Evolutionary conservation across 495 filamentous ascomycete species (phyloP).

Genomic region (Aspergillus coremiiformis): DNA sequence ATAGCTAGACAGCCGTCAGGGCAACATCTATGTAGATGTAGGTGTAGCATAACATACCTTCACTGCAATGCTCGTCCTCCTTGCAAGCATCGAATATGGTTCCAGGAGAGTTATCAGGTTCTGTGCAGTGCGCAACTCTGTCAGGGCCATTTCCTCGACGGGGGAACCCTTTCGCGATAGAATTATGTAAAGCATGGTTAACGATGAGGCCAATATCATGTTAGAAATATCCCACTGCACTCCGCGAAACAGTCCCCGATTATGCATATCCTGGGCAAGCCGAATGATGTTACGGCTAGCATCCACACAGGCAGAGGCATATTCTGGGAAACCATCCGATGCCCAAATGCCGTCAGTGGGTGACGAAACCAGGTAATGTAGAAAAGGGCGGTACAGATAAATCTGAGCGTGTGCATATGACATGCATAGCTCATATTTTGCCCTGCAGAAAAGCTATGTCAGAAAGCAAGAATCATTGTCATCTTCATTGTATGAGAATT

Average conservation of each 20-base stretch:
- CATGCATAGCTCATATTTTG: slow-evolving; percentile 9
- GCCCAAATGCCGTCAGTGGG: neutral
- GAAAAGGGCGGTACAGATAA: slow-evolving; percentile 7
- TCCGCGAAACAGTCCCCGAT: slow-evolving; percentile 5
- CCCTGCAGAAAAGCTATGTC: neutral
- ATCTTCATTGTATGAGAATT: neutral
- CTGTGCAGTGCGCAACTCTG: neutral
- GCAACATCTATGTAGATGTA: neutral
- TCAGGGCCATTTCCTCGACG: neutral
- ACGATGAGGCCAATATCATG: neutral
- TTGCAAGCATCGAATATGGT: neutral
- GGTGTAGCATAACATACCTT: neutral
- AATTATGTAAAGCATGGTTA: slow-evolving; percentile 6
- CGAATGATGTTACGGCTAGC: slow-evolving; percentile 9
- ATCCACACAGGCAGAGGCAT: slow-evolving; percentile 3
- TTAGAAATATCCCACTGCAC: slow-evolving; percentile 5
- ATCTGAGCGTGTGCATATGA: slow-evolving; percentile 5
- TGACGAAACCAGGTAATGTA: slow-evolving; percentile 1
- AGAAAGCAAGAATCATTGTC: neutral
- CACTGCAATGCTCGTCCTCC: neutral
- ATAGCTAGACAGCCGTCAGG: neutral
- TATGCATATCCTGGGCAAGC: slow-evolving; percentile 9
- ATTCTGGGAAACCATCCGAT: slow-evolving; percentile 2
- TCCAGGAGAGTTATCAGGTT: neutral
- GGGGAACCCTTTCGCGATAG: neutral